Evolutionary conservation across 2,329 filamentous ascomycete species (phyloP).

Genomic region (Claviceps arundinis): DNA sequence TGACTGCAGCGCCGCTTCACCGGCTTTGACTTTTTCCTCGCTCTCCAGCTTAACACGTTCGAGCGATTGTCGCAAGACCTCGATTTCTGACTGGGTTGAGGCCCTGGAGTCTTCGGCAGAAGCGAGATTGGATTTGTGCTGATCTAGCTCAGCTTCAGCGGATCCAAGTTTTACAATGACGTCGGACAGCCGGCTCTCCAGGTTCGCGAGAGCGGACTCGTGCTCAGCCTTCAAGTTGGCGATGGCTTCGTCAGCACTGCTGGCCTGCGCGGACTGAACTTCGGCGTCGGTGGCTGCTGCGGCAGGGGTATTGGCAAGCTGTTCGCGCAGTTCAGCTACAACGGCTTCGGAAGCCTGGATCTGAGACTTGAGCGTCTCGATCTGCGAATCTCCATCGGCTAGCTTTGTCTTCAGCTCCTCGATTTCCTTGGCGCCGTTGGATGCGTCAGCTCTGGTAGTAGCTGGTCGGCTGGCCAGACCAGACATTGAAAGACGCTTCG

Average conservation of each 20-base stretch:
- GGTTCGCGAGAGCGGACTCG: conserved; percentile 31
- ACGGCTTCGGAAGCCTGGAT: conserved; percentile 42
- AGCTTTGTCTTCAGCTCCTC: conserved; percentile 49
- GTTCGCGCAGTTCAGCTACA: conserved; percentile 38
- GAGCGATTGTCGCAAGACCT: conserved; percentile 35
- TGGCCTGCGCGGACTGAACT: conserved; percentile 26
- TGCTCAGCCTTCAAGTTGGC: conserved; percentile 37
- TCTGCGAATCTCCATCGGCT: conserved; percentile 42
- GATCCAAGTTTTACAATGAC: conserved; percentile 35
- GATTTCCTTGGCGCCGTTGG: conserved; percentile 38
- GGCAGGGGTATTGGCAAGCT: conserved; percentile 29
- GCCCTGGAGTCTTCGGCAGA: conserved; percentile 37
- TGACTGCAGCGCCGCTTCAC: conserved; percentile 20
- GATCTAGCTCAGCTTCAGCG: conserved; percentile 37
- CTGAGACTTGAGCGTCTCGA: conserved; percentile 42
- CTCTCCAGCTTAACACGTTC: conserved; percentile 25
- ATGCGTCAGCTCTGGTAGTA: conserved; percentile 23
- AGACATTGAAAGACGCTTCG: conserved; percentile 43
- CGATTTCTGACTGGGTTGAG: conserved; percentile 33
- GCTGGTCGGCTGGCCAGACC: conserved; percentile 22
- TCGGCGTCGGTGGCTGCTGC: conserved; percentile 23
- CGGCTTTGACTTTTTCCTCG: conserved; percentile 20
- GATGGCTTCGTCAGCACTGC: conserved; percentile 26
- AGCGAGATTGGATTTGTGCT: conserved; percentile 34
- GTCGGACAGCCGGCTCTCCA: conserved; percentile 35